Base-by-base conservation (phyloP, 306 rosid genomes). In the Alnus rubra region DNA sequence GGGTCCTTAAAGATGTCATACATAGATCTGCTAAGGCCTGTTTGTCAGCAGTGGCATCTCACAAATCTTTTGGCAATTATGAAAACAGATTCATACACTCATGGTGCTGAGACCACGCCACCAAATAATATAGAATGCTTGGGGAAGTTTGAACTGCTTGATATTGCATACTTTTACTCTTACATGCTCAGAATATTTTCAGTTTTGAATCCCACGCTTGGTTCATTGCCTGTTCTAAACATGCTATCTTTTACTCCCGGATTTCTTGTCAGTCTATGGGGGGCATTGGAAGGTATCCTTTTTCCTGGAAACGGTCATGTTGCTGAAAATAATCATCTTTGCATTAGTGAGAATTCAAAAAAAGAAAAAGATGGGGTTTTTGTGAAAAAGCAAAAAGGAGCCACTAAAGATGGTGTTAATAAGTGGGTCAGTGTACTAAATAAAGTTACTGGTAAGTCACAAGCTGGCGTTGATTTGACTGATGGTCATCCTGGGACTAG, bases 241-340 rank as follows among this genome's bases (percentile, higher is more conserved):
- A 87, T 91, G 98, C 92, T 95, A 63, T 90, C 98, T 13, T 95
- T 91, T 79, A 89, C 97, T 83, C 98, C 98, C 75, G 98, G 96
- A 65, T 95, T 91, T 88, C 92, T 94, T 84, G 82, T 80, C 78
- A 82, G 81, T 78, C 77, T 95, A 82, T 95, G 98, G 98, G 85
- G 79, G 67, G 85, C 79, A 31, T 81, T 95, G 86, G 98, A 95
- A 88, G 82, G 78, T 80, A 80, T 78, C 81, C 73, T 89, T 82
- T 90, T 88, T 74, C 87, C 84, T 69, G 87, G 81, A 92, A 83
- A 82, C 79, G 72, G 74, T 59, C 37, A 76, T 73, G 79, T 58
- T 73, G 74, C 78, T 81, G 89, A 85, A 68, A 68, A 18, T 44
- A 62, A 65, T 77, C 60, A 19, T 75, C 71, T 78, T 44, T 74